Conservation (phyloP, 306 rosid genomes). For the Gleditsia sinensis region DNA sequence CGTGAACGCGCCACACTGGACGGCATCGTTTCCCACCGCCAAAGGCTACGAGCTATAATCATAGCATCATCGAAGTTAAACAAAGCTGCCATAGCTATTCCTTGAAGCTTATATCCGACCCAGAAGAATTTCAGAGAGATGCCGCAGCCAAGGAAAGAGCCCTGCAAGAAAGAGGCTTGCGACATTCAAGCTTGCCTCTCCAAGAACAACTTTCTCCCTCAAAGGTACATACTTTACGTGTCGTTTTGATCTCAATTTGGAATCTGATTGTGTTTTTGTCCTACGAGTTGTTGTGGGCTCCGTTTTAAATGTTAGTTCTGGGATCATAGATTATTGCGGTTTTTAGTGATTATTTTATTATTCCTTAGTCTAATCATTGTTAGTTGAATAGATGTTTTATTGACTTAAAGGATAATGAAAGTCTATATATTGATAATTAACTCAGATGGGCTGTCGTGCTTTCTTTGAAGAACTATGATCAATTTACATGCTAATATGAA, state of each 20-base stretch:
- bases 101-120: background rate
- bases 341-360: background rate
- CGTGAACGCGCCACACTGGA: too few relatives aligned
- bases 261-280: background rate
- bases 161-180: conserved; percentile 97
- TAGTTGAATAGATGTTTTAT: background rate
- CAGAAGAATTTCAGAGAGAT: conserved; percentile 28
- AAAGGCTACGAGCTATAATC: too few relatives aligned
- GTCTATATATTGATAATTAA: background rate
- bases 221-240: conserved; percentile 46
- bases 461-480: background rate
- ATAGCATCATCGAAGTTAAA: background rate
- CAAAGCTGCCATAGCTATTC: background rate
- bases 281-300: background rate
- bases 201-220: conserved; percentile 75
- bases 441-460: background rate
- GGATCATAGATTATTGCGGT: background rate
- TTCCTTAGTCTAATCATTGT: background rate
- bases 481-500: background rate
- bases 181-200: conserved; percentile 92
- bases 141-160: conserved; percentile 71
- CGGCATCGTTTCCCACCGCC: too few relatives aligned
- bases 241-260: background rate
- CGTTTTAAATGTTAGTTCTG: background rate
- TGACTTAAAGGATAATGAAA: background rate